Conservation (phyloP, 768 basidiomycete genomes). For the Lentinula boryana region DNA sequence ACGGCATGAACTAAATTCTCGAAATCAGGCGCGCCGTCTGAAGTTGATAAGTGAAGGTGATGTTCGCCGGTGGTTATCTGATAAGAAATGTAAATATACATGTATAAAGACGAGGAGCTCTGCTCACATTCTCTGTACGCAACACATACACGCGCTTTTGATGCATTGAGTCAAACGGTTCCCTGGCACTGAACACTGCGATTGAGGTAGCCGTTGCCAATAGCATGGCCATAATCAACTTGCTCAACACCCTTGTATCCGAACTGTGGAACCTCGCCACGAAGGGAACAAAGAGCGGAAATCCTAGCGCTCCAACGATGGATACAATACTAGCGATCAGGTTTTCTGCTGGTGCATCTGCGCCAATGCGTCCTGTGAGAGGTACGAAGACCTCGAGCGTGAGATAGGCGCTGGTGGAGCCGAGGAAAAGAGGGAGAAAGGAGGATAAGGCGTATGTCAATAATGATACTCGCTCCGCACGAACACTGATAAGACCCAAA, state of each 20-base stretch:
- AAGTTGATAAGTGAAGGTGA: slow-evolving; percentile 73
- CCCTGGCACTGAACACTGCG: slow-evolving; percentile 51
- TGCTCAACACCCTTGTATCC: not conserved
- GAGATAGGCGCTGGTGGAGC: not conserved
- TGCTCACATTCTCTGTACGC: slow-evolving; percentile 73
- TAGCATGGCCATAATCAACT: slow-evolving; percentile 34
- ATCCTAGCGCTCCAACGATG: slow-evolving; percentile 43
- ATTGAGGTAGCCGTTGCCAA: slow-evolving; percentile 44
- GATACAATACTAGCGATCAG: slow-evolving; percentile 80
- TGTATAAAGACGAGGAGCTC: not conserved
- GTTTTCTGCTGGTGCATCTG: slow-evolving; percentile 80
- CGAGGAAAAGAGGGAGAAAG: not conserved
- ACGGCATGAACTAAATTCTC: slow-evolving; percentile 55
- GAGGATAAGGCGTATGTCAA: not conserved
- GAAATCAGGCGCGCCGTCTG: slow-evolving; percentile 81
- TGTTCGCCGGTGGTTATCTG: slow-evolving; percentile 59
- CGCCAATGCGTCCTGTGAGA: slow-evolving; percentile 75
- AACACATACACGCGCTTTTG: slow-evolving; percentile 84
- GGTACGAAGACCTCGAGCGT: slow-evolving; percentile 80
- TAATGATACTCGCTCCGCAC: slow-evolving; percentile 13
- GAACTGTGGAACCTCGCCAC: slow-evolving; percentile 51
- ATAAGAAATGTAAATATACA: slow-evolving; percentile 27
- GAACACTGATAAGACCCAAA: slow-evolving; percentile 49
- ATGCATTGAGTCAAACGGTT: slow-evolving; percentile 78
- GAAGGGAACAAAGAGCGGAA: slow-evolving; percentile 61